A percentile compares a stretch with the other conserved stretches of the same genome.
phyloP scores from a whole-genome alignment of 2,329 filamentous ascomycete genomes.

The Pseudogymnoascus sp. region DNA sequence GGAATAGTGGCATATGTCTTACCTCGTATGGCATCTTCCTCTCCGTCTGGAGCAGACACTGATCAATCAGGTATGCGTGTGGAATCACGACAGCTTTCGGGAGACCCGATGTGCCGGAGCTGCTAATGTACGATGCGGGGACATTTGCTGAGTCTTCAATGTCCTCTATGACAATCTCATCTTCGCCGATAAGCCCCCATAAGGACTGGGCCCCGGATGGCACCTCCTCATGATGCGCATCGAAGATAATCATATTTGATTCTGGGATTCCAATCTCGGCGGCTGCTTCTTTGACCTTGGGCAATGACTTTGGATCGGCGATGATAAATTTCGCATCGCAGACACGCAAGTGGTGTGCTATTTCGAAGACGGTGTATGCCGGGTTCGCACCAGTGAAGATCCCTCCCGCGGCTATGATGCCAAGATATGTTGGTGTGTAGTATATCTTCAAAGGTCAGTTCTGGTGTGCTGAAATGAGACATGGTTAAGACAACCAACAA shows the following conservation, averaged over 20 bases:
- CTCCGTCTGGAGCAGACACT: conserved; percentile 43
- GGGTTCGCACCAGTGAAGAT: conserved; percentile 25
- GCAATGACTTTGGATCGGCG: conserved; percentile 21
- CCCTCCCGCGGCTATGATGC: conserved; percentile 24
- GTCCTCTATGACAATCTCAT: not conserved
- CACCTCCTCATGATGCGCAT: not conserved
- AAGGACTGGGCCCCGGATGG: not conserved
- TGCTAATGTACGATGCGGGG: conserved; percentile 35
- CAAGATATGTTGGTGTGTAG: conserved; percentile 20
- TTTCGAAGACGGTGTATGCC: conserved; percentile 24
- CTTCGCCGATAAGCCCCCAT: not conserved
- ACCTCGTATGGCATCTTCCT: conserved; percentile 42
- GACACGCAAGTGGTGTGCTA: conserved; percentile 25
- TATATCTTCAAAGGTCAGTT: conserved; percentile 16
- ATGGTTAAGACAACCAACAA: not conserved
- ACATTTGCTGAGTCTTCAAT: conserved; percentile 29
- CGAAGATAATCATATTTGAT: conserved; percentile 21
- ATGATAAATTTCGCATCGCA: conserved; percentile 23
- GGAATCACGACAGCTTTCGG: conserved; percentile 35
- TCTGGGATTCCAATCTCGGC: conserved; percentile 24
- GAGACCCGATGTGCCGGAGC: conserved; percentile 52
- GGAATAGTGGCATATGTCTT: conserved; percentile 55
- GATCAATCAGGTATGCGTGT: conserved; percentile 30
- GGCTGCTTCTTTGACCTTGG: conserved; percentile 18
- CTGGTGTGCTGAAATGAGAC: not conserved